These are phyloP conservation scores for Cladosporium sp. DNA, from an alignment of 2,329 filamentous ascomycete species.

Conservation along the genomic window DNA sequence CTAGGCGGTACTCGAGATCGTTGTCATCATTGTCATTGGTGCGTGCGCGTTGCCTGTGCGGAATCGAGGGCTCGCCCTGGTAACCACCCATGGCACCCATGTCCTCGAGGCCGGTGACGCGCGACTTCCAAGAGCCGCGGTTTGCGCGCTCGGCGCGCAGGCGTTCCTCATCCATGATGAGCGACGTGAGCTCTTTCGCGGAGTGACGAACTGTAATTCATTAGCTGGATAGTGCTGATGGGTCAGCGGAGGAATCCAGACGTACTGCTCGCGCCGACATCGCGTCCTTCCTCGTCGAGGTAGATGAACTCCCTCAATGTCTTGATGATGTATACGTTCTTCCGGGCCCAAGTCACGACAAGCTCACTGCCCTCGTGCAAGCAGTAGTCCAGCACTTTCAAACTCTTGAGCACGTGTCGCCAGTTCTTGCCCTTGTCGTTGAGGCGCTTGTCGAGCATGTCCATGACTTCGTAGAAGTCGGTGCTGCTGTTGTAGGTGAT, in stretches of 20 bases:
- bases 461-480: conserved; percentile 99
- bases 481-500: conserved; percentile 96
- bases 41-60: conserved; percentile 34
- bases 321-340: conserved; percentile 98
- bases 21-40: conserved; percentile 52
- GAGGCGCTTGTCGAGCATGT: conserved; percentile 96
- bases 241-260: conserved; percentile 10
- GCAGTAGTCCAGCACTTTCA: conserved; percentile 97
- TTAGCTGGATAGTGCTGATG: conserved; percentile 18
- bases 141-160: conserved; percentile 84
- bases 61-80: conserved; percentile 32
- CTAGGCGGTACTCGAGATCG: conserved; percentile 82
- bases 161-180: conserved; percentile 90
- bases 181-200: conserved; percentile 87
- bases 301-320: conserved; percentile 96
- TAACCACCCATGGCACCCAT: conserved; percentile 47
- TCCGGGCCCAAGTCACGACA: conserved; percentile 94
- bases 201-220: conserved; percentile 74
- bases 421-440: conserved; percentile 99
- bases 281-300: conserved; percentile 87
- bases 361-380: conserved; percentile 94
- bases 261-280: conserved; percentile 94
- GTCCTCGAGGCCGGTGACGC: conserved; percentile 89
- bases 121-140: conserved; percentile 91
- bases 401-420: conserved; percentile 93